These are phyloP conservation scores for Cucumis hystrix DNA, from an alignment of 306 rosid species.

Conservation along the genomic window DNA sequence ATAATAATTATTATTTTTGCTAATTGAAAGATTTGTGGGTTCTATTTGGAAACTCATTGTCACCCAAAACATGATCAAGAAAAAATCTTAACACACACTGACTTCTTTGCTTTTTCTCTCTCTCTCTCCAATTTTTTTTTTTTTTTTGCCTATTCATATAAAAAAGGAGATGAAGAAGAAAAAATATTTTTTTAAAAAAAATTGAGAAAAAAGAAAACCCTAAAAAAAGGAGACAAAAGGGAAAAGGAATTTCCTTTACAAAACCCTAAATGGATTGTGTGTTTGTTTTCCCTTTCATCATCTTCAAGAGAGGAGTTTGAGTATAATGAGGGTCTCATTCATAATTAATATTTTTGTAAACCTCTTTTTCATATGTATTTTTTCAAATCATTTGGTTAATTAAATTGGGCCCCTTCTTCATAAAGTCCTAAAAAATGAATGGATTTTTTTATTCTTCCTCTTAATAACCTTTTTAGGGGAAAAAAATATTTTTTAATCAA, in stretches of 20 bases:
- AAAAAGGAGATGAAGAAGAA: background rate
- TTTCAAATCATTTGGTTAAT: background rate
- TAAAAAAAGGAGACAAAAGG: background rate
- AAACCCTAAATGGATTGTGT: conserved; percentile 3
- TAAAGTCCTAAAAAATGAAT: background rate
- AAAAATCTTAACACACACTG: conserved; percentile 30
- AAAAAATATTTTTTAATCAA: background rate
- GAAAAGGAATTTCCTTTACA: background rate
- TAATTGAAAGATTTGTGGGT: conserved; percentile 6
- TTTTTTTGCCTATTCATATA: background rate
- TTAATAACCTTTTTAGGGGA: background rate
- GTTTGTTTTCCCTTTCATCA: conserved; percentile 1
- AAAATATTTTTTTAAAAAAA: background rate
- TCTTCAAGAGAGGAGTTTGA: background rate
- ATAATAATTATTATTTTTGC: conserved; percentile 4
- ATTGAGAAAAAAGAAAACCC: background rate
- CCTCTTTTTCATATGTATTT: background rate
- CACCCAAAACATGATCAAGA: conserved; percentile 77
- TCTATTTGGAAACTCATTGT: conserved; percentile 31
- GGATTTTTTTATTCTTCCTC: background rate
- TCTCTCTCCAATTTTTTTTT: background rate
- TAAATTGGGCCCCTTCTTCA: background rate
- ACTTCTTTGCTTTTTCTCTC: conserved; percentile 28
- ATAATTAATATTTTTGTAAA: background rate
- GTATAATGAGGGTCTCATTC: background rate